These are phyloP conservation scores for Dictyostelium purpureum DNA, from an alignment of 78 protist genomes.

Conservation along the genomic window DNA sequence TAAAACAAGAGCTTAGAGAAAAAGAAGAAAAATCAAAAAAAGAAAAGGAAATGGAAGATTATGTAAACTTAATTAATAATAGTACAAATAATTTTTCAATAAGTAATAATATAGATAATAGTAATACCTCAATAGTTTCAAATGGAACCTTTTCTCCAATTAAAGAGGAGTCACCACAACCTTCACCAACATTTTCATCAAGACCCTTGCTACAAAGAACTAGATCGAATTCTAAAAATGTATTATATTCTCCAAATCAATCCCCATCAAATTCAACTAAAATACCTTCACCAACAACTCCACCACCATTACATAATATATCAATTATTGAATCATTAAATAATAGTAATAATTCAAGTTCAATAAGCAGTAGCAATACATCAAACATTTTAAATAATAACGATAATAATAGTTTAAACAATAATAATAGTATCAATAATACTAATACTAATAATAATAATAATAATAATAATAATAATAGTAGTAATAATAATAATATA, in stretches of 20 bases:
- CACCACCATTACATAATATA: not conserved
- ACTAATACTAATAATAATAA: not conserved
- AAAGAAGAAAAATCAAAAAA: not conserved
- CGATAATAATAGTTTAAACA: not conserved
- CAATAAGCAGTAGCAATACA: too few relatives aligned
- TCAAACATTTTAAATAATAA: not conserved
- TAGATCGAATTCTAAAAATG: conserved; percentile 37
- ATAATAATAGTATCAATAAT: not conserved
- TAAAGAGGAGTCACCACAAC: conserved; percentile 18
- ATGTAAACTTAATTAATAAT: conserved; percentile 5
- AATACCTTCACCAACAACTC: not conserved
- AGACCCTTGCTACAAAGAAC: not conserved
- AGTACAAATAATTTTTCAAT: not conserved
- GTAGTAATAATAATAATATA: not conserved
- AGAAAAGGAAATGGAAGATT: not conserved
- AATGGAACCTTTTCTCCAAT: conserved; percentile 2
- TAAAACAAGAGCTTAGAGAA: too few relatives aligned
- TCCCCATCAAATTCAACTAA: conserved; percentile 20
- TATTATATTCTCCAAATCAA: conserved; percentile 24
- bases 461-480: not conserved
- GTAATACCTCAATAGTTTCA: not conserved
- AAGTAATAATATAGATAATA: not conserved
- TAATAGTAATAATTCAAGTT: not conserved
- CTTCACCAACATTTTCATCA: conserved; percentile 7
- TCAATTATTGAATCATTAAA: not conserved